Percentiles rank a stretch among this genome's conserved stretches.
Conservation (phyloP, 106 monocot genomes). For the Allium sativum region DNA sequence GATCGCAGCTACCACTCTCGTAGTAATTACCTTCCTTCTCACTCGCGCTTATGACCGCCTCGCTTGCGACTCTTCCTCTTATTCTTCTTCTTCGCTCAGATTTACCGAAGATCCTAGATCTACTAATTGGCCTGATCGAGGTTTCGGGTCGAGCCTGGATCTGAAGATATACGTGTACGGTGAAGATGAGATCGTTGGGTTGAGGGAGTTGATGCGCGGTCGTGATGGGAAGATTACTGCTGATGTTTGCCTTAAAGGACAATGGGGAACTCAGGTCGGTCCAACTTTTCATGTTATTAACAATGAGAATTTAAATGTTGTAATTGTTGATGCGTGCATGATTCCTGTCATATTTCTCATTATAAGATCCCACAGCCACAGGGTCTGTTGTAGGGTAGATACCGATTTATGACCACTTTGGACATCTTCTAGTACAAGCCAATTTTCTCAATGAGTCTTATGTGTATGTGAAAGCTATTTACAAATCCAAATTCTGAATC, state of each 20-base stretch:
- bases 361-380: no score
- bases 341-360: no score
- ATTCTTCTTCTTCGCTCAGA: not conserved
- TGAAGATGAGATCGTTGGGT: constrained; percentile 76
- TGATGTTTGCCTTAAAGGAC: constrained; percentile 73
- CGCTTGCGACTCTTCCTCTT: constrained; percentile 11
- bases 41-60: constrained; percentile 57
- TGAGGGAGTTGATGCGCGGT: constrained; percentile 70
- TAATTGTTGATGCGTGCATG: no score
- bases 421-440: no score
- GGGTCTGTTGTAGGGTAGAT: no score
- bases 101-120: not conserved
- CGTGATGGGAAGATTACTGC: constrained; percentile 52
- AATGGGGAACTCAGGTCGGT: constrained; percentile 83
- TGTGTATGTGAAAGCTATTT: no score
- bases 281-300: no score
- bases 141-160: constrained; percentile 35
- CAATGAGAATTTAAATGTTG: no score
- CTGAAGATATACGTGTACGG: constrained; percentile 94
- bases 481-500: no score
- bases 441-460: no score
- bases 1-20: constrained; percentile 51
- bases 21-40: constrained; percentile 54
- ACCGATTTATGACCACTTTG: no score
- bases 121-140: constrained; percentile 39